Percentiles rank a stretch among this genome's conserved stretches.
phyloP scores from a whole-genome alignment of 2,329 filamentous ascomycete genomes.

The Coniochaeta hoffmannii region DNA sequence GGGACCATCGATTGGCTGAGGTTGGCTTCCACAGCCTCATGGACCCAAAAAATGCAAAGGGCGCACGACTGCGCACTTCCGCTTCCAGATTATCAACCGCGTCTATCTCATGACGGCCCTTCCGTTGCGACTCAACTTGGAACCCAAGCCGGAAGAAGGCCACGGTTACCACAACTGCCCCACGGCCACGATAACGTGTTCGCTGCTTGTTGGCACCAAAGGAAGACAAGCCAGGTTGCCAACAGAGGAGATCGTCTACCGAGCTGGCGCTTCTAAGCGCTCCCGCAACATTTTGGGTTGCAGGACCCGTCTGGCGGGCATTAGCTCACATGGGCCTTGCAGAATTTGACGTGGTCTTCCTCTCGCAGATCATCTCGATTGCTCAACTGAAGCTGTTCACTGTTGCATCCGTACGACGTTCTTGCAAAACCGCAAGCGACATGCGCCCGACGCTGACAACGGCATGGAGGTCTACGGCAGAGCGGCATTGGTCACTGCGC shows the following conservation, averaged over 20 bases:
- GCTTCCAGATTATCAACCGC: neutral
- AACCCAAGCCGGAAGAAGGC: too few species aligned
- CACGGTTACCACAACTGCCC: too few species aligned
- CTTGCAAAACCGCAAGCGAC: too few species aligned
- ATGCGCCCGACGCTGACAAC: neutral
- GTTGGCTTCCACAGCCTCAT: neutral
- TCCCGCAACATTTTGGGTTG: neutral
- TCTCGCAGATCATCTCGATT: neutral
- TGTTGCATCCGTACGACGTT: too few species aligned
- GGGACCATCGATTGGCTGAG: slow-evolving; percentile 1
- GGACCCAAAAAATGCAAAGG: neutral
- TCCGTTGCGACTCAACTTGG: neutral
- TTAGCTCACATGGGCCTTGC: neutral
- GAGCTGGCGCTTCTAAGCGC: neutral
- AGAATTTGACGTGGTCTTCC: neutral
- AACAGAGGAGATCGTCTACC: neutral
- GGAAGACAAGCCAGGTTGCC: neutral
- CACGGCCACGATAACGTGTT: too few species aligned
- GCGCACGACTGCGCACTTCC: neutral
- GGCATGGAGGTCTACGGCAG: neutral
- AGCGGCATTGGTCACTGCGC: neutral
- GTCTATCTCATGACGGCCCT: neutral
- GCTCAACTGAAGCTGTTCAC: neutral
- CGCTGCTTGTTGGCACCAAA: neutral
- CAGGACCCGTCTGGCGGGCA: neutral